Percentiles rank a stretch among this genome's conserved stretches.
Evolutionary conservation across 1,139 yeast species (phyloP).

Genomic region (Saccharomyces uvarum): DNA sequence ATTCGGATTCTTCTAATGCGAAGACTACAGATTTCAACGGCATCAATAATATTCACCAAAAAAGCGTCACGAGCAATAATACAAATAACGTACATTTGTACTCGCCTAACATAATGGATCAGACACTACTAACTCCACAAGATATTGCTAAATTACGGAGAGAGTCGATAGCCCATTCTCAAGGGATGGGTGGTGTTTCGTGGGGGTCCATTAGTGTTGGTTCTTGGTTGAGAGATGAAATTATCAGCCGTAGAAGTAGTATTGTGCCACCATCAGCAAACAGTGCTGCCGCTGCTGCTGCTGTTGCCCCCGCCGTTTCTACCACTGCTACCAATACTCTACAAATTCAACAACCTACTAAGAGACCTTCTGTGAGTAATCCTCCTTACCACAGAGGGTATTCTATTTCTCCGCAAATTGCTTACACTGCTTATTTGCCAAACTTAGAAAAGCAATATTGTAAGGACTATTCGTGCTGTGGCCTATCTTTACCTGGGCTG

Average conservation of each 20-base stretch:
- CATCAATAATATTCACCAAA: neutral
- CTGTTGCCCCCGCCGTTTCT: neutral
- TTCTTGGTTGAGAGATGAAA: conserved; percentile 93
- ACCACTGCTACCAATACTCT: neutral
- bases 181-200: conserved; percentile 96
- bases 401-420: conserved; percentile 4
- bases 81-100: conserved; percentile 1
- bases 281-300: neutral
- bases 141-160: conserved; percentile 52
- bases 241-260: conserved; percentile 30
- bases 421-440: conserved; percentile 50
- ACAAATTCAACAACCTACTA: neutral
- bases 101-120: neutral
- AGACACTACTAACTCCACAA: conserved; percentile 2
- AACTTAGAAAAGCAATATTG: conserved; percentile 93
- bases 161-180: conserved; percentile 90
- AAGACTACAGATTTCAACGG: neutral
- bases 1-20: neutral
- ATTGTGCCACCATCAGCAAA: neutral
- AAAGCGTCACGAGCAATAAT: neutral
- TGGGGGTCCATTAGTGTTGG: conserved; percentile 97
- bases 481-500: conserved; percentile 79
- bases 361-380: conserved; percentile 5
- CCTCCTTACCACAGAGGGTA: neutral
- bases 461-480: conserved; percentile 94